Evolutionary conservation across 2,329 filamentous ascomycete species (phyloP), one percentile per base, ranked within the genome.

Genomic region (Xylaria sp.): DNA sequence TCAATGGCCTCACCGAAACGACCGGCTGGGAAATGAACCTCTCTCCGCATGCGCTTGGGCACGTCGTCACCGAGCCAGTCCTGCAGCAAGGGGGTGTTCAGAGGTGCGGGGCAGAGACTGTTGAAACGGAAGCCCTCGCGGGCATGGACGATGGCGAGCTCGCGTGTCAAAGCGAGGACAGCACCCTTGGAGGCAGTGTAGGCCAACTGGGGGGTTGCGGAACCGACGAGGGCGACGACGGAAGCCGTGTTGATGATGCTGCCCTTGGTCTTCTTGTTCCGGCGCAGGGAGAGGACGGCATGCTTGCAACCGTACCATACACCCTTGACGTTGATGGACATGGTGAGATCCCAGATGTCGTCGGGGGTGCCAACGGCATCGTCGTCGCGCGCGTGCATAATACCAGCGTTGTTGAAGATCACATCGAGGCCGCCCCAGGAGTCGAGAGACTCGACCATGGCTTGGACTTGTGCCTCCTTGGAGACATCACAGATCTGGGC

Each of bases 241-340:
- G 88, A 92, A 30, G 91, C 92, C 2, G 91, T 96, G 81, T 96
- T 96, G 82, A 96, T 92, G 76, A 97, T 86, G 75, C 87, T 91
- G 55, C 85, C 90, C 68, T 82, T 84, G 50, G 79, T 84, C 85
- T 97, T 97, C 58, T 83, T 83, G 80, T 95, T 81, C 68, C 85
- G 86, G 65, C 92, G 88, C 69, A 97, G 81, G 50, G 90, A 84
- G 54, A 93, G 80, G 34, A 97, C 87, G 5, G 92, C 91, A 74
- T 96, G 91, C 82, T 96, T 97, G 83, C 86, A 88, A 62, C 92
- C 92, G 74, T 85, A 97, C 92, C 92, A 96, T n/a, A 97, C 92
- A 49, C 92, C 92, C 83, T 97, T 97, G 75, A 96, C 92, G 76
- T 97, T 97, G 80, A 96, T 95, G 73, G 85, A 87, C 63, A 96